These are phyloP conservation scores for Zea mays DNA, from an alignment of 176 grass and related monocot genomes.

Conservation along the genomic window Zm-B73-REFERENCE-NAM-5.0 NC_050097.1:216031001-216031500, in stretches of 20 bases:
- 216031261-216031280: conserved; percentile 64
- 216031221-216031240: conserved; percentile 92
- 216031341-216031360: conserved; percentile 68
- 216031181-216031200: conserved; percentile 84
- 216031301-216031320: conserved; percentile 62
- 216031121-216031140: conserved; percentile 43
- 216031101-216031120: conserved; percentile 53
- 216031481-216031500: background rate
- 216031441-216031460: background rate
- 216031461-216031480: conserved; percentile 34
- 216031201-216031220: conserved; percentile 98
- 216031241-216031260: conserved; percentile 79
- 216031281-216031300: conserved; percentile 75
- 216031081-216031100: conserved; percentile 47
- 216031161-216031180: conserved; percentile 82
- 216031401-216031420: background rate
- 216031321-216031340: conserved; percentile 89
- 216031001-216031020: conserved; percentile 83
- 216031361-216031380: conserved; percentile 34
- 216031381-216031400: conserved; percentile 12
- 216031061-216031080: conserved; percentile 49
- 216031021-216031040: conserved; percentile 62
- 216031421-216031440: conserved; percentile 21
- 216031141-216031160: conserved; percentile 57
- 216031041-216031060: conserved; percentile 57